Evolutionary conservation across 306 rosid genomes (phyloP), one percentile per base, ranked within the genome.

Genomic region (Vachellia pachyceras): DNA sequence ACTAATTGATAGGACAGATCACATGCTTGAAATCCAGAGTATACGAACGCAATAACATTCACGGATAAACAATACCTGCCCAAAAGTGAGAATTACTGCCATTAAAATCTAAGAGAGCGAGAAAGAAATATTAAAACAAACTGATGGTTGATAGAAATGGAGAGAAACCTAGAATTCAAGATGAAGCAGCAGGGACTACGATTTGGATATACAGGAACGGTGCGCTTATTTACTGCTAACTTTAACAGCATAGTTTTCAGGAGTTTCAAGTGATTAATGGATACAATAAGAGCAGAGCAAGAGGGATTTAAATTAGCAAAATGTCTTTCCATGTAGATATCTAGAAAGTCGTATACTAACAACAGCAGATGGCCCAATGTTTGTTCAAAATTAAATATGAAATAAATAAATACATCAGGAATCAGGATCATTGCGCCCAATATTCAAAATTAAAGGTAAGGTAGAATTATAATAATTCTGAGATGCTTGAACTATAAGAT

Each of bases 61-160:
- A 96, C 86, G 3, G 97, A 89, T 20, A 96, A 87, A 85, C 99
- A 96, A 84, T 92, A 94, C 97, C 99, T 96, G 93, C 67, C 67
- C 18, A 68, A 40, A 79, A 80, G 78, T 17, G 3, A 81, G 36
- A 23, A 63, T 67, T 69, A 42, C 29, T 67, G 73, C 63, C 60
- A 57, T 20, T 77, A 52, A 55, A 46, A 61, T 46, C 25, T 45
- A 67, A 40, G 13, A 69, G 5, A 35, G 37, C 54, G 45, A 69
- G 44, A 61, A 47, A 69, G 3, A 15, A 69, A 45, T 72, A 46
- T 15, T 37, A 36, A 9, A 49, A 60, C 57, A 25, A 54, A 29
- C 14, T 35, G 36, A 36, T 15, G 35, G 35, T 36, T 42, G 37
- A 22, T 42, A 2, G 10, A 20, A 54, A 40, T 14, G 17, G 8